These are phyloP conservation scores for Annulohypoxylon nitens DNA, from an alignment of 495 filamentous ascomycete genomes.

Conservation along the genomic window DNA sequence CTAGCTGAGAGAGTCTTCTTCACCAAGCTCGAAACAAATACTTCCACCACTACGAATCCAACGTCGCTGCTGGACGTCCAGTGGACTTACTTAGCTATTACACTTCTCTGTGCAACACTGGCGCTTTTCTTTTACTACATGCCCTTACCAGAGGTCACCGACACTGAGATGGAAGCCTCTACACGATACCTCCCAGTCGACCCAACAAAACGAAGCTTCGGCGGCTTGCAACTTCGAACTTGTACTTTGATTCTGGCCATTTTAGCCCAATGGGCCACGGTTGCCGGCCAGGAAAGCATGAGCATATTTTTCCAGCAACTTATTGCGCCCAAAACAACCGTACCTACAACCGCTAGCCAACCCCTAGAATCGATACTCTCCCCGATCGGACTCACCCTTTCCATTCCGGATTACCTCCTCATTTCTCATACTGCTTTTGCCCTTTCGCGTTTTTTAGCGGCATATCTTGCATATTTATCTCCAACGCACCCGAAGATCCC, in stretches of 20 bases:
- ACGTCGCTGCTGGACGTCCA: constrained; percentile 73
- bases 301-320: constrained; percentile 72
- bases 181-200: constrained; percentile 58
- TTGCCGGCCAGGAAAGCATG: constrained; percentile 77
- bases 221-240: constrained; percentile 55
- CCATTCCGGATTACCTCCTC: constrained; percentile 65
- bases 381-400: constrained; percentile 64
- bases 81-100: constrained; percentile 82
- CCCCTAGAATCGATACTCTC: constrained; percentile 16
- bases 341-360: neutral
- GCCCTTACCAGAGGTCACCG: constrained; percentile 66
- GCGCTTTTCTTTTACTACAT: constrained; percentile 71
- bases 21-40: constrained; percentile 48
- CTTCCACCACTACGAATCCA: constrained; percentile 25
- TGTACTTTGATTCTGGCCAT: constrained; percentile 71
- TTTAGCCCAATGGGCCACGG: constrained; percentile 79
- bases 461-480: constrained; percentile 62
- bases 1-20: constrained; percentile 80
- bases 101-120: constrained; percentile 76
- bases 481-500: constrained; percentile 62
- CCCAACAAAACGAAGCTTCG: constrained; percentile 54
- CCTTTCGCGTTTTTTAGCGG: constrained; percentile 62
- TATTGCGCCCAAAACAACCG: constrained; percentile 59
- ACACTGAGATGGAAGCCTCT: constrained; percentile 62
- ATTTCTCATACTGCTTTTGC: constrained; percentile 63